phyloP scores from a whole-genome alignment of 768 basidiomycete species.

The Tephrocybe sp. region DNA sequence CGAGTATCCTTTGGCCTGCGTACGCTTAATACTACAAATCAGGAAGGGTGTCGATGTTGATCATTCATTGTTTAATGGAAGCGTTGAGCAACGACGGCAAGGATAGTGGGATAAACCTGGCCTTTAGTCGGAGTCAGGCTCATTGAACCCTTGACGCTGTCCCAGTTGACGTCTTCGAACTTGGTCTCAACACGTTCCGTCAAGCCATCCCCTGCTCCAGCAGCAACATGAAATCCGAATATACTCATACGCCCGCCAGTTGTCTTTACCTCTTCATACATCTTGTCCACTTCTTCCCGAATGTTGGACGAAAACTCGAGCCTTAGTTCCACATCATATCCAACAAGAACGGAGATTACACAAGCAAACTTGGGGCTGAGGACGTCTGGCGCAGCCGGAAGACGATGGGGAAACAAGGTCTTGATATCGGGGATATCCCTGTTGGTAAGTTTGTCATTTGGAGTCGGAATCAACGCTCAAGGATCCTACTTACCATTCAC shows the following conservation, averaged over 20 bases:
- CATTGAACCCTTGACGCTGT: conserved; percentile 7
- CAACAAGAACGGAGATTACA: conserved; percentile 5
- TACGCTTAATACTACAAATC: no score
- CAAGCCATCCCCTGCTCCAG: conserved; percentile 1
- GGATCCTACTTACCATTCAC: conserved; percentile 11
- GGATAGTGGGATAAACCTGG: conserved; percentile 11
- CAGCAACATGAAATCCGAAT: conserved; percentile 8
- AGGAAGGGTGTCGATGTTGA: no score
- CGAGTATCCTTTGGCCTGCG: no score
- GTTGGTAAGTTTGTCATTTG: not conserved
- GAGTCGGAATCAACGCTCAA: not conserved
- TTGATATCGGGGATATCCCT: conserved; percentile 10
- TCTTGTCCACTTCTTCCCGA: conserved; percentile 3
- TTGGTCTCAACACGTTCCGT: conserved; percentile 1
- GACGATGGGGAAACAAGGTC: conserved; percentile 10
- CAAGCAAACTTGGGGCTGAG: conserved; percentile 7
- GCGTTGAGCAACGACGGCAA: conserved; percentile 8
- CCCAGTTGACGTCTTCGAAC: conserved; percentile 10
- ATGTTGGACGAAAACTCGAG: not conserved
- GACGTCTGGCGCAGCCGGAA: conserved; percentile 9
- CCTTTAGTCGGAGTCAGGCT: conserved; percentile 9
- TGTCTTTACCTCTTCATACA: conserved; percentile 9
- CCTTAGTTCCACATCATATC: conserved; percentile 10
- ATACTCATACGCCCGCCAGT: conserved; percentile 7
- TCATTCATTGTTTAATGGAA: conserved; percentile 3